Evolutionary conservation across 192 early-diverging fungal genomes (phyloP).

Genomic region (Coemansia sp.): DNA sequence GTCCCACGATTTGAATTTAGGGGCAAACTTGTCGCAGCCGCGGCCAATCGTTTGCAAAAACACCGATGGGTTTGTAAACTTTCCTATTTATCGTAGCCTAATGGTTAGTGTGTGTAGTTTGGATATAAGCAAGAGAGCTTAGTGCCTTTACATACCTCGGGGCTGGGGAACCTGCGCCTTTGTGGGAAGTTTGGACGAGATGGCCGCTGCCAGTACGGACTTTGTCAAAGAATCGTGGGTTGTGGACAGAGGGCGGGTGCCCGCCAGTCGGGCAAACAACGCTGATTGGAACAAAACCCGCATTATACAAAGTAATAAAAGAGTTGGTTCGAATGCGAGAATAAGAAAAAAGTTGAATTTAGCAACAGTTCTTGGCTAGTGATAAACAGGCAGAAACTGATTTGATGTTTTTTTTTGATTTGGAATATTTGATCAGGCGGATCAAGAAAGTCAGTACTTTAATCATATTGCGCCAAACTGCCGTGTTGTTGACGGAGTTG

Average conservation of each 20-base stretch:
- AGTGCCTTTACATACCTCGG: slow-evolving; percentile 17
- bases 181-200: background rate
- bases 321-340: too few species aligned
- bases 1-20: slow-evolving; percentile 59
- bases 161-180: slow-evolving; percentile 21
- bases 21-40: slow-evolving; percentile 53
- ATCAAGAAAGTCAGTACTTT: too few species aligned
- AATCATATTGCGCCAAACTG: too few species aligned
- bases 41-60: slow-evolving; percentile 55
- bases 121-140: background rate
- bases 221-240: slow-evolving; percentile 1
- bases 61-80: slow-evolving; percentile 21
- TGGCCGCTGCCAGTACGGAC: background rate
- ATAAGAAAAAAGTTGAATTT: too few species aligned
- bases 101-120: background rate
- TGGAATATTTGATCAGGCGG: too few species aligned
- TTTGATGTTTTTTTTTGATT: too few species aligned
- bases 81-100: too few species aligned
- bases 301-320: slow-evolving; percentile 1
- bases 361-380: too few species aligned
- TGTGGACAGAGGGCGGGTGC: slow-evolving; percentile 24
- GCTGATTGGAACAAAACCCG: background rate
- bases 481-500: background rate
- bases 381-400: too few species aligned
- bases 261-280: slow-evolving; percentile 22